Conservation (phyloP, 2,329 filamentous ascomycete genomes). For the Cadophora luteo-olivacea region DNA sequence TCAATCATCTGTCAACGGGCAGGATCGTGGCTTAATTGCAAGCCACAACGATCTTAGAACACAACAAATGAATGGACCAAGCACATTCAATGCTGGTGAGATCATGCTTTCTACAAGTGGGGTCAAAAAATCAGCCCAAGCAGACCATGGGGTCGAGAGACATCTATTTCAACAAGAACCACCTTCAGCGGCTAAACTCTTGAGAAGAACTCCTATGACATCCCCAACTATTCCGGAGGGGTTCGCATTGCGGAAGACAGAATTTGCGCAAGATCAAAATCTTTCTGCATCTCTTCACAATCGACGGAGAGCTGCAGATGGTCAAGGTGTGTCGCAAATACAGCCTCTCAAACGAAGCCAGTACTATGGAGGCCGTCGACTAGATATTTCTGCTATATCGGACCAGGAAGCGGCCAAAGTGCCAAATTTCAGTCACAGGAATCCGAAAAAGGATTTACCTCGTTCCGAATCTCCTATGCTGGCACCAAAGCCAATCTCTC, state of each 20-base stretch:
- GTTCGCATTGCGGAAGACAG: constrained; percentile 15
- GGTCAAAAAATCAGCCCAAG: background rate
- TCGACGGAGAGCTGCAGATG: constrained; percentile 15
- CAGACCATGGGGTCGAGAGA: background rate
- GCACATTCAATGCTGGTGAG: background rate
- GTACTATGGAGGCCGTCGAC: constrained; percentile 11
- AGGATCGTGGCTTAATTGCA: background rate
- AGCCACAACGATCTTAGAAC: background rate
- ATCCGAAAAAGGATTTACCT: constrained; percentile 34
- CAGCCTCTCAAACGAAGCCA: constrained; percentile 24
- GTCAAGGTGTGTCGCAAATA: constrained; percentile 10
- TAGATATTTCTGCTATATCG: constrained; percentile 15
- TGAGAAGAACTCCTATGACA: constrained; percentile 29
- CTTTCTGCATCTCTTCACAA: constrained; percentile 26
- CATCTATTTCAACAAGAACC: background rate
- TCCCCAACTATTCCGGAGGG: constrained; percentile 34
- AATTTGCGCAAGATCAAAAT: constrained; percentile 14
- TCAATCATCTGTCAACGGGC: background rate
- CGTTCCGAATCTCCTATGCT: constrained; percentile 42
- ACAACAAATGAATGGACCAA: background rate
- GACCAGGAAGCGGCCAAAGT: constrained; percentile 21
- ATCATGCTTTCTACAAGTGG: background rate
- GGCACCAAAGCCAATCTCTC: constrained; percentile 45
- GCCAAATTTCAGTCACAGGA: constrained; percentile 34
- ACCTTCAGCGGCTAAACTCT: background rate